A percentile compares a stretch with the other conserved stretches of the same genome.
These are phyloP conservation scores for Talaromyces pinophilus DNA, from an alignment of 2,329 filamentous ascomycete species.

Conservation along the genomic window DNA sequence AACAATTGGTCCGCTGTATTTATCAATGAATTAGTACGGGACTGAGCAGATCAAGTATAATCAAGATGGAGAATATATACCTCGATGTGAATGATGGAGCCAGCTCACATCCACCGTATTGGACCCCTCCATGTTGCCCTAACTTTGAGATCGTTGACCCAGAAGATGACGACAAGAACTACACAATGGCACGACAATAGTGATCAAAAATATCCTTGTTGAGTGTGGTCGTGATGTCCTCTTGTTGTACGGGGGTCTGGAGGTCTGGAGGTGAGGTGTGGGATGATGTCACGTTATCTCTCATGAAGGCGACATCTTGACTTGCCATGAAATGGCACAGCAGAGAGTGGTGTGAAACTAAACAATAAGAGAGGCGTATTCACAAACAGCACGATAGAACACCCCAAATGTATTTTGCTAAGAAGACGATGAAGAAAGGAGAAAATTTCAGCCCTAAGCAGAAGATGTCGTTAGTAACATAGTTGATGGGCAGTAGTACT, in stretches of 20 bases:
- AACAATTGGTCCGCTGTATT: slow-evolving; percentile 13
- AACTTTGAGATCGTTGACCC: not conserved
- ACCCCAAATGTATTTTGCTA: not conserved
- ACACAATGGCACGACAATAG: not conserved
- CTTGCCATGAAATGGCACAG: slow-evolving; percentile 12
- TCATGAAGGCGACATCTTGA: slow-evolving; percentile 20
- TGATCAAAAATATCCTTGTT: not conserved
- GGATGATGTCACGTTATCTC: slow-evolving; percentile 25
- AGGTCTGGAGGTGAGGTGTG: slow-evolving; percentile 19
- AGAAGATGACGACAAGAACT: not conserved
- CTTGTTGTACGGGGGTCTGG: slow-evolving; percentile 4
- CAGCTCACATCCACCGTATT: slow-evolving; percentile 86
- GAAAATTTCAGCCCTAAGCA: slow-evolving; percentile 10
- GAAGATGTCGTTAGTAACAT: not conserved
- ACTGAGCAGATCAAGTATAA: not conserved
- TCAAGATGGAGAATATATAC: slow-evolving; percentile 52
- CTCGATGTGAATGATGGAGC: slow-evolving; percentile 83
- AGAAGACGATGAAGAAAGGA: not conserved
- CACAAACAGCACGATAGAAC: too few relatives aligned
- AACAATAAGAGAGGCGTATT: not conserved
- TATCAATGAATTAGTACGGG: not conserved
- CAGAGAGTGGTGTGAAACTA: not conserved
- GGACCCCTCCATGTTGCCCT: slow-evolving; percentile 69
- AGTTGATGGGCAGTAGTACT: slow-evolving; percentile 3
- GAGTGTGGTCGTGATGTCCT: not conserved